phyloP scores from a whole-genome alignment of 345 rosid species.

The Streptanthus diversifolius region DNA sequence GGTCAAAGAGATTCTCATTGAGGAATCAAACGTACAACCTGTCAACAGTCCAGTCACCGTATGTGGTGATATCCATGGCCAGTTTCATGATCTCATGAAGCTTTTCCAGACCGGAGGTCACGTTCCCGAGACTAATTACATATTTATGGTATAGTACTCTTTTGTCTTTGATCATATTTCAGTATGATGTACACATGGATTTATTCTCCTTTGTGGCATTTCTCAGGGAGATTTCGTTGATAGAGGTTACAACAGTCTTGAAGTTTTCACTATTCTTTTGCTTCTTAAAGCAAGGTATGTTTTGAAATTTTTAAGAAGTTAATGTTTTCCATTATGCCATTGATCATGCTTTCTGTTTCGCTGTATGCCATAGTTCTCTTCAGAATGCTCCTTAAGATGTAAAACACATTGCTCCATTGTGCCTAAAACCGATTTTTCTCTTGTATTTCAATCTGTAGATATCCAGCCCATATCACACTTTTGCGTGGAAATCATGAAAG shows the following conservation, averaged over 20 bases:
- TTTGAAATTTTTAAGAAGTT: background rate
- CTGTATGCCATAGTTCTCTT: background rate
- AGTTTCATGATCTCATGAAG: constrained; percentile 98
- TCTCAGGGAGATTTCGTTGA: constrained; percentile 93
- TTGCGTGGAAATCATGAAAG: constrained; percentile 99
- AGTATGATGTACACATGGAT: background rate
- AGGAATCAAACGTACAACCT: constrained; percentile 99
- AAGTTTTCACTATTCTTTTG: constrained; percentile 92
- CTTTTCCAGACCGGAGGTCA: constrained; percentile 99
- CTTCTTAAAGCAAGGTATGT: constrained; percentile 90
- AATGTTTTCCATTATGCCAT: background rate
- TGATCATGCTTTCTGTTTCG: background rate
- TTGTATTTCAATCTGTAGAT: constrained; percentile 43
- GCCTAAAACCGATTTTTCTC: background rate
- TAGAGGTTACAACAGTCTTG: constrained; percentile 96
- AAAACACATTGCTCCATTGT: background rate
- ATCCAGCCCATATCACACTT: constrained; percentile 96
- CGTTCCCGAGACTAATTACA: constrained; percentile 97
- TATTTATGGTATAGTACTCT: constrained; percentile 64
- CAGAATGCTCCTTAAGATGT: constrained; percentile 1
- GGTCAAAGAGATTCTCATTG: constrained; percentile 96
- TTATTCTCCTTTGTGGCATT: constrained; percentile 6
- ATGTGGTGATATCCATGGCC: constrained; percentile 99
- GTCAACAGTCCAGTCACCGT: constrained; percentile 99
- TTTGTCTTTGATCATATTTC: background rate